A percentile compares a stretch with the other conserved stretches of the same genome.
These are phyloP conservation scores for Lolium rigidum DNA, from an alignment of 176 grass and related monocot species.

Conservation along the genomic window DNA sequence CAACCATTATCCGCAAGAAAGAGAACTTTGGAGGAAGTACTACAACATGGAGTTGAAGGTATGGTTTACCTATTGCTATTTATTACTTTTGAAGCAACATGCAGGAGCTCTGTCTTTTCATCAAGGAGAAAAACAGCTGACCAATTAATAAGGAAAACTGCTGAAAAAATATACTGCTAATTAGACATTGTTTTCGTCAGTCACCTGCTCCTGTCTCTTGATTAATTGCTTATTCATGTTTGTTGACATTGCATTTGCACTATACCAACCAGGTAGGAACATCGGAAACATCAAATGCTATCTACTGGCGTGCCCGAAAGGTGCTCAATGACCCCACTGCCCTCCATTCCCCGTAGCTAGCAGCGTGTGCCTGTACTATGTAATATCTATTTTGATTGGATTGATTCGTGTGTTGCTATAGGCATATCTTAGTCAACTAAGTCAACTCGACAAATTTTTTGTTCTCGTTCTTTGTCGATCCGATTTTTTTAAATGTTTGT, in stretches of 20 bases:
- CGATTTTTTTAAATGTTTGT: not conserved
- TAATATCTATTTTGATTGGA: constrained; percentile 39
- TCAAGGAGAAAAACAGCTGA: not conserved
- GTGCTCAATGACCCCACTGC: constrained; percentile 46
- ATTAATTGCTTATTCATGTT: not conserved
- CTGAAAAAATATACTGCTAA: not conserved
- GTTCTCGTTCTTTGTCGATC: not conserved
- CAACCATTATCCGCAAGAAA: constrained; percentile 55
- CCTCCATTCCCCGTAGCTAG: constrained; percentile 30
- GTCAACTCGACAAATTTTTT: constrained; percentile 22
- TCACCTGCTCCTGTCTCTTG: not conserved
- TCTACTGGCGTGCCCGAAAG: constrained; percentile 72
- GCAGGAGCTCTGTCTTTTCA: not conserved
- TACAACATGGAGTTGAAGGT: constrained; percentile 72
- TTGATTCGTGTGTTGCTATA: not conserved
- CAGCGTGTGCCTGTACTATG: not conserved
- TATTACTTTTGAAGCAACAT: not conserved
- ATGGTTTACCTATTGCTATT: not conserved
- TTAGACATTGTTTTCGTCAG: not conserved
- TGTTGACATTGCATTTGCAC: constrained; percentile 6
- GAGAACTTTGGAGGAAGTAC: constrained; percentile 65
- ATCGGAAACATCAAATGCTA: constrained; percentile 62
- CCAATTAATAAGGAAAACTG: not conserved
- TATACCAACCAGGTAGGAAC: constrained; percentile 55
- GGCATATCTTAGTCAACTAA: not conserved